Evolutionary conservation across 371 early-diverging fungal species (phyloP), one percentile per base, ranked within the genome.

Genomic region (Mucor irregularis): DNA sequence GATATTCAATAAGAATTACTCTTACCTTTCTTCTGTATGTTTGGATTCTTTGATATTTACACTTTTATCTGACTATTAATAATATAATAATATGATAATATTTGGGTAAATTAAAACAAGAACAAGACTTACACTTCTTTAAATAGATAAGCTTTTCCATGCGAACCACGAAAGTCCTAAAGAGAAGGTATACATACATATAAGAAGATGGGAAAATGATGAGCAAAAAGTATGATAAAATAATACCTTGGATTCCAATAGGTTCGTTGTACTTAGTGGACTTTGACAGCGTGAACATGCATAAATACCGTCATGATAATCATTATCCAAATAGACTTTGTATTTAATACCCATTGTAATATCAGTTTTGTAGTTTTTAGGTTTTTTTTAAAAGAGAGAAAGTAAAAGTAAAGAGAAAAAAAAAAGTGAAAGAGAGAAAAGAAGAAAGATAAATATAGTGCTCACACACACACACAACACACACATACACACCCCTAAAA

Each of bases 271-370:
- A 14, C 87, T 77, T 16, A 92, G 73, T 52, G 90, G 92, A n/a
- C 87, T 92, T 58, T 81, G 81, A 70, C 92, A 92, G 11, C 72
- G 64, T 38, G 59, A 67, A 67, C 92, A 92, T 30, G 81, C 81
- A 58, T 85, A 82, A 52, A 90, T 66, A 19, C 21, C 35, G 22
- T 29, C 9, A 16, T 43, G 25, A 37, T 68, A 62, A 25, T 52
- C 75, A 29, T 80, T 80, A 40, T 71, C 76, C 33, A 86, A 71
- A 62, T 78, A 84, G 8, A 67, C 73, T 50, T 76, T 76, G 56
- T 82, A 83, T 43, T 72, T 73, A 30, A 84, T 63, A 8, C 87
- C 87, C 85, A 86, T 86, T n/a, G 14, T 37, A 8, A 8, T 21
- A 26, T 33, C 9, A 24, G 38, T 46, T 13, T 44, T n/a, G n/a